Evolutionary conservation across 1,284 basidiomycete genomes (phyloP).

Genomic region (Vanrija sp.): DNA sequence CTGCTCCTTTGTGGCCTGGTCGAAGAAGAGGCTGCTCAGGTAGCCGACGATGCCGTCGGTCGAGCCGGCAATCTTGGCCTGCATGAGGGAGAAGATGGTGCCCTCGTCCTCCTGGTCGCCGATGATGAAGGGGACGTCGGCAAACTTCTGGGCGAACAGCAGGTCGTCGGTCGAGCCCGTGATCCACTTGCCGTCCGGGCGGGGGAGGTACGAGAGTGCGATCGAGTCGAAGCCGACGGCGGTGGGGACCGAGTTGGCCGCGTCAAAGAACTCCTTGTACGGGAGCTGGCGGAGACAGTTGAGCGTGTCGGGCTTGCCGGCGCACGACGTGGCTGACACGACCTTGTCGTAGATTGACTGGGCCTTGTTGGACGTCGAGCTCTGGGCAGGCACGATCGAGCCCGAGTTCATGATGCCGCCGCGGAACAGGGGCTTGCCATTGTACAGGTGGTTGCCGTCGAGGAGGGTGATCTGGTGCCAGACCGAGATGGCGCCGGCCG

Average conservation of each 20-base stretch:
- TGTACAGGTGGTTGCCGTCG: conserved; percentile 44
- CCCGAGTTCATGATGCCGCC: conserved; percentile 44
- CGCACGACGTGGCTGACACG: conserved; percentile 3
- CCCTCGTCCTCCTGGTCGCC: conserved; percentile 26
- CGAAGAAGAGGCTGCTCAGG: conserved; percentile 27
- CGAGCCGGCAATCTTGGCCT: conserved; percentile 21
- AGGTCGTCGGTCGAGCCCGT: conserved; percentile 47
- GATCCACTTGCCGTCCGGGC: conserved; percentile 56
- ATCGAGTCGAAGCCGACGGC: conserved; percentile 13
- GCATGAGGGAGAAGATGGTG: conserved; percentile 23
- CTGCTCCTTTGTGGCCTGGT: conserved; percentile 9
- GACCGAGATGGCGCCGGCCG: conserved; percentile 52
- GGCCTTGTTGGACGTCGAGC: conserved; percentile 10
- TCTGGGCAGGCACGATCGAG: conserved; percentile 42
- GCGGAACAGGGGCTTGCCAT: conserved; percentile 51
- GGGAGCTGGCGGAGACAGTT: conserved; percentile 54
- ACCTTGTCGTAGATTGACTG: conserved; percentile 15
- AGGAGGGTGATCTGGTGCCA: conserved; percentile 56
- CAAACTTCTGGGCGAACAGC: conserved; percentile 3
- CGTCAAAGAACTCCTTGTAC: conserved; percentile 25
- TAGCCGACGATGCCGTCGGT: conserved; percentile 14
- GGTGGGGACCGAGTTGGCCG: conserved; percentile 11
- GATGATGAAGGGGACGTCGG: conserved; percentile 18
- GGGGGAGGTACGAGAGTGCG: conserved; percentile 53
- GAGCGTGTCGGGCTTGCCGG: conserved; percentile 51